A percentile compares a stretch with the other conserved stretches of the same genome.
Conservation (phyloP, 495 filamentous ascomycete species). For the Tuber aestivum region DNA sequence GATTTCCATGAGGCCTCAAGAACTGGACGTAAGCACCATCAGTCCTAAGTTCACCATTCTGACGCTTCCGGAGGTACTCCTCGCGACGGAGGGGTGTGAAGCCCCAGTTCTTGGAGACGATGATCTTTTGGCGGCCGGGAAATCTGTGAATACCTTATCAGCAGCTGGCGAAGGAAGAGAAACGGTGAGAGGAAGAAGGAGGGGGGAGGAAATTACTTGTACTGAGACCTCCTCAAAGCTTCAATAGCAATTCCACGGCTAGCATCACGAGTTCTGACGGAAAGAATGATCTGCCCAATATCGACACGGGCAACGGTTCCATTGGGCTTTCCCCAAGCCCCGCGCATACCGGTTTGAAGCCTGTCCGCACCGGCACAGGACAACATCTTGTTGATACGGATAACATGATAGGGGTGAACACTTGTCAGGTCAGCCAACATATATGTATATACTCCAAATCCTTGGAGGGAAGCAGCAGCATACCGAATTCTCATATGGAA, state of each 20-base stretch:
- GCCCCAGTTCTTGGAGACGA: conserved; percentile 98
- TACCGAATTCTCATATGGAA: conserved; percentile 87
- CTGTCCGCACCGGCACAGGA: conserved; percentile 98
- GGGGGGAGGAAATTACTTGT: conserved; percentile 56
- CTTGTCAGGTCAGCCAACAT: conserved; percentile 42
- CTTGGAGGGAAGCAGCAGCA: not conserved
- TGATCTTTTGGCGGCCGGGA: conserved; percentile 99
- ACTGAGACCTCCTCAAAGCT: conserved; percentile 94
- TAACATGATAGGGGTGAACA: conserved; percentile 95
- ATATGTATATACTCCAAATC: not conserved
- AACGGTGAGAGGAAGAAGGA: not conserved
- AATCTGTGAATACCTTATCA: conserved; percentile 48
- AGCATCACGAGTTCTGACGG: conserved; percentile 85
- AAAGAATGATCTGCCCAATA: conserved; percentile 95
- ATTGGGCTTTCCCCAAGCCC: conserved; percentile 98
- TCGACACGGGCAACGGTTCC: conserved; percentile 94
- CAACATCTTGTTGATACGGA: conserved; percentile 99
- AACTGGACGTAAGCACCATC: conserved; percentile 99
- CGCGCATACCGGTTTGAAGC: conserved; percentile 98
- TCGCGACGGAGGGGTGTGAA: conserved; percentile 95
- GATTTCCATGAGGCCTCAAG: conserved; percentile 76
- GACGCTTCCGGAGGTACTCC: conserved; percentile 86
- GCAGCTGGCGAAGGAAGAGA: not conserved
- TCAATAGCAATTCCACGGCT: conserved; percentile 86
- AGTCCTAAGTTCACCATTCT: conserved; percentile 75